A percentile compares a stretch with the other conserved stretches of the same genome.
phyloP scores from a whole-genome alignment of 2,329 filamentous ascomycete genomes.

The Colletotrichum coccodes region DNA sequence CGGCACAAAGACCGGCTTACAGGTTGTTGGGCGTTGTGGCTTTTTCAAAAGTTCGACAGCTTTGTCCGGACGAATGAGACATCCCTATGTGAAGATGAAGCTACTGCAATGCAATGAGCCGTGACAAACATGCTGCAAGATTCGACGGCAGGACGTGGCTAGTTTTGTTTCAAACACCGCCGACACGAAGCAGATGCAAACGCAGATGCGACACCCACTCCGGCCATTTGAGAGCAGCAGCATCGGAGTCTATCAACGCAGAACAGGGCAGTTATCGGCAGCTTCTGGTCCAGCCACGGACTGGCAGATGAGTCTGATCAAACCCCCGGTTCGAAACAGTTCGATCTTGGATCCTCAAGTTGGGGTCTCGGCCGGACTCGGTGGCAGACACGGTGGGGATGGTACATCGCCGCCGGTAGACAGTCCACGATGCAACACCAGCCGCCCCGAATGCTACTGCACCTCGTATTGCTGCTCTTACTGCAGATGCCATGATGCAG shows the following conservation, averaged over 20 bases:
- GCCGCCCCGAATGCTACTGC: conserved; percentile 12
- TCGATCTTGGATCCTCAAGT: neutral
- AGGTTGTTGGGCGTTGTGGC: conserved; percentile 11
- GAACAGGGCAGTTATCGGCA: neutral
- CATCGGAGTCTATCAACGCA: neutral
- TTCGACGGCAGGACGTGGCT: neutral
- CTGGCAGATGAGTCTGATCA: neutral
- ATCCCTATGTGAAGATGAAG: neutral
- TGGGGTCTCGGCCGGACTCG: conserved; percentile 12
- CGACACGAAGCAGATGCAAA: neutral
- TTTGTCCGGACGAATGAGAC: neutral
- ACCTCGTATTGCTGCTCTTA: conserved; percentile 26
- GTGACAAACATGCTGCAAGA: neutral
- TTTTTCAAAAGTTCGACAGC: neutral
- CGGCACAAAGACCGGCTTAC: conserved; percentile 1
- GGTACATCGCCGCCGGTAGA: conserved; percentile 5
- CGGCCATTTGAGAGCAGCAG: too few species aligned
- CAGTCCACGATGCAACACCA: conserved; percentile 24
- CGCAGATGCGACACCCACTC: too few species aligned
- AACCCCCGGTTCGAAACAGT: neutral
- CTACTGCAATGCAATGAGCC: neutral
- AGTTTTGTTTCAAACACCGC: neutral
- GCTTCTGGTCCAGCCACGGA: neutral
- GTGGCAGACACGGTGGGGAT: conserved; percentile 1
- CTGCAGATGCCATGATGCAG: conserved; percentile 3